These are phyloP conservation scores for Aureobasidium sp. DNA, from an alignment of 2,329 filamentous ascomycete species.

Conservation along the genomic window DNA sequence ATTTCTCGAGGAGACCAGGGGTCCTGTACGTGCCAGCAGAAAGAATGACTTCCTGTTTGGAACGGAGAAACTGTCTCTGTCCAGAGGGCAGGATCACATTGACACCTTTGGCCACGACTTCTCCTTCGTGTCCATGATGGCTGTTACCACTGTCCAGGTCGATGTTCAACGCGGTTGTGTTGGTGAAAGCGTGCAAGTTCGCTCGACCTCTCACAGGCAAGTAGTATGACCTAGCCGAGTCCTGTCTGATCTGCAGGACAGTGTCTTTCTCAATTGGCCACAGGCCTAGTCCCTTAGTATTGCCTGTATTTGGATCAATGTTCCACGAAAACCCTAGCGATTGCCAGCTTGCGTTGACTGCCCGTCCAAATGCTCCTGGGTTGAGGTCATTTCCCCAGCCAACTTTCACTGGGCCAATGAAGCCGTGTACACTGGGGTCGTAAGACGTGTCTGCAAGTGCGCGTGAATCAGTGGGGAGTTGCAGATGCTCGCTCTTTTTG, in stretches of 20 bases:
- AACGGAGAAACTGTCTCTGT: conserved; percentile 31
- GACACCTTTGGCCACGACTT: conserved; percentile 20
- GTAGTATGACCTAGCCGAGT: conserved; percentile 33
- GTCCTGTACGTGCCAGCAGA: conserved; percentile 52
- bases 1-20: conserved; percentile 55
- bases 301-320: conserved; percentile 31
- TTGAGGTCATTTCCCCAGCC: conserved; percentile 13
- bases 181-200: conserved; percentile 44
- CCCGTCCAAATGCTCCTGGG: not conserved
- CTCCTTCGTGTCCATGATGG: not conserved
- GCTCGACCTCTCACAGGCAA: conserved; percentile 30
- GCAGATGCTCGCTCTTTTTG: conserved; percentile 21
- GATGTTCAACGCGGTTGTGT: conserved; percentile 42
- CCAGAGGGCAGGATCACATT: conserved; percentile 39
- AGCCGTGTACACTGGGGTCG: not conserved
- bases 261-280: conserved; percentile 26
- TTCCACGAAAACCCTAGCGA: conserved; percentile 30
- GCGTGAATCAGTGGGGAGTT: conserved; percentile 5
- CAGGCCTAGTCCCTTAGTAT: conserved; percentile 31
- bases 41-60: conserved; percentile 49
- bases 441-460: not conserved
- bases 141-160: conserved; percentile 34
- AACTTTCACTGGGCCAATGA: conserved; percentile 12
- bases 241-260: conserved; percentile 29
- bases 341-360: conserved; percentile 32